Conservation (phyloP, 2,329 filamentous ascomycete genomes). For the Emmonsia crescens region DNA sequence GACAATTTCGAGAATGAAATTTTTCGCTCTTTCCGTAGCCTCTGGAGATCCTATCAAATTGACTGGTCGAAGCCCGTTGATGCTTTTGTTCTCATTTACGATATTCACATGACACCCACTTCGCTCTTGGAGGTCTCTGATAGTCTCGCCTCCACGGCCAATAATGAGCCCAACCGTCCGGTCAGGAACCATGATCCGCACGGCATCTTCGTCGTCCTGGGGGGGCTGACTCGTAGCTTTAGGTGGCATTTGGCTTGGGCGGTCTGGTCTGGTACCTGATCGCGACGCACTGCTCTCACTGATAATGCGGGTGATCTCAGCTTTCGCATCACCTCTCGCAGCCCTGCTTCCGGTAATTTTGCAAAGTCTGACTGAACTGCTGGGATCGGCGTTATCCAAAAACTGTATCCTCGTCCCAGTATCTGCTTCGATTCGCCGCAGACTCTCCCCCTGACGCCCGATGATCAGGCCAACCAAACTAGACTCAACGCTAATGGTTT, state of each 20-base stretch:
- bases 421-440: constrained; percentile 73
- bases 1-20: constrained; percentile 85
- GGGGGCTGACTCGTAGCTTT: constrained; percentile 27
- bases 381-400: constrained; percentile 60
- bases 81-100: constrained; percentile 82
- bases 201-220: constrained; percentile 68
- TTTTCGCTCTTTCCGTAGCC: constrained; percentile 67
- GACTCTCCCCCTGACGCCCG: constrained; percentile 78
- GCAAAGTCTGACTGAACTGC: constrained; percentile 67
- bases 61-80: constrained; percentile 79
- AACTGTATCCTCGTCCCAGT: constrained; percentile 81
- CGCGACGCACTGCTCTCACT: constrained; percentile 61
- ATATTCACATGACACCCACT: constrained; percentile 96
- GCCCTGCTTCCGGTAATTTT: constrained; percentile 67
- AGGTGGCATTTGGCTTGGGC: neutral
- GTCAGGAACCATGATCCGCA: constrained; percentile 91
- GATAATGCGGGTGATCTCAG: constrained; percentile 77
- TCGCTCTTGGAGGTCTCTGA: constrained; percentile 80
- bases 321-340: constrained; percentile 65
- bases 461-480: constrained; percentile 84
- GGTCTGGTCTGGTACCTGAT: neutral
- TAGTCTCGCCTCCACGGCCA: constrained; percentile 85
- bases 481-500: constrained; percentile 78
- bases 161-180: constrained; percentile 88
- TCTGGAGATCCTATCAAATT: constrained; percentile 74